phyloP scores from a whole-genome alignment of 495 filamentous ascomycete genomes.

The Penicillium odoratum region DNA sequence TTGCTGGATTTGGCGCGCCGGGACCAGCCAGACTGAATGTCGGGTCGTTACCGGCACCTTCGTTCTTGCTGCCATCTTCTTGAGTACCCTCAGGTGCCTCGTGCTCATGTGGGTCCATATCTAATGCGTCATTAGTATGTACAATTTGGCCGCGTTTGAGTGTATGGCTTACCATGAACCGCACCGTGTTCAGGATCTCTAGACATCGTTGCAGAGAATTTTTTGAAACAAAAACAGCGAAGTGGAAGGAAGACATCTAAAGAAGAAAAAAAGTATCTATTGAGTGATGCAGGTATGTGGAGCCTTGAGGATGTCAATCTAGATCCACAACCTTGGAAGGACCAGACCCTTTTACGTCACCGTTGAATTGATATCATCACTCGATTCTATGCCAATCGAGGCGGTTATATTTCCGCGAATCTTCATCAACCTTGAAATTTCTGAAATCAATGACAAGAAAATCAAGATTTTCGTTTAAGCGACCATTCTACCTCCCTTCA shows the following conservation, averaged over 20 bases:
- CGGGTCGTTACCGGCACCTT: conserved; percentile 13
- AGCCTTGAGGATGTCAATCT: conserved; percentile 6
- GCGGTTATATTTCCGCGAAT: not conserved
- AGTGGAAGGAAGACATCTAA: not conserved
- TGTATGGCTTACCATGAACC: not conserved
- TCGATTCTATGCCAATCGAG: not conserved
- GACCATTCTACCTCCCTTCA: not conserved
- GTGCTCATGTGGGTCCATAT: conserved; percentile 8
- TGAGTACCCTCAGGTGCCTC: conserved; percentile 15
- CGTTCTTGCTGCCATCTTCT: conserved; percentile 17
- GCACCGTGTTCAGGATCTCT: not conserved
- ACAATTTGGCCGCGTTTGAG: not conserved
- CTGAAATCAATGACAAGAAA: not conserved
- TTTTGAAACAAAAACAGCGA: not conserved
- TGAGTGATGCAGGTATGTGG: not conserved
- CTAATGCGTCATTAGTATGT: conserved; percentile 1
- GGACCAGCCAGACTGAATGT: conserved; percentile 17
- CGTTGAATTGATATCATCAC: conserved; percentile 4
- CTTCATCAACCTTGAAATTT: not conserved
- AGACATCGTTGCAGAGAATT: not conserved
- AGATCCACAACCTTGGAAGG: conserved; percentile 12
- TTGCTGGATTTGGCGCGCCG: conserved; percentile 10
- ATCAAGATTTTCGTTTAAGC: not conserved
- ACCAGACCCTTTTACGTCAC: conserved; percentile 11
- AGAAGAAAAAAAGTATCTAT: not conserved